These are phyloP conservation scores for Solanum piurae DNA, from an alignment of 257 asterid species.

Conservation along the genomic window DNA sequence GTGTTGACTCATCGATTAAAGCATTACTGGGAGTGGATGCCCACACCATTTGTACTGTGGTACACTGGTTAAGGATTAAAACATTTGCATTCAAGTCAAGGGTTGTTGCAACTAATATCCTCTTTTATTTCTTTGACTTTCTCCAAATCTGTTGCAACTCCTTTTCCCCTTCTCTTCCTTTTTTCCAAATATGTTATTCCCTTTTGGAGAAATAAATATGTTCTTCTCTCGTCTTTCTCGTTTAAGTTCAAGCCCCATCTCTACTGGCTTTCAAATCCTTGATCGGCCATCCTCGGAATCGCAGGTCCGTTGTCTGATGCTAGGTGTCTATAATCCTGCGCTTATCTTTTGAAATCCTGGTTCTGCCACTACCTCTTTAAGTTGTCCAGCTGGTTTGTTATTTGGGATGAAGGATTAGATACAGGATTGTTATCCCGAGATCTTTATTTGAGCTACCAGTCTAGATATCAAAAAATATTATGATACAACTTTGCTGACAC, in stretches of 20 bases:
- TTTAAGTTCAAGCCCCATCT: not conserved
- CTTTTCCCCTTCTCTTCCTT: not conserved
- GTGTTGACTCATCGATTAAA: not conserved
- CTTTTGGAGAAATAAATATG: not conserved
- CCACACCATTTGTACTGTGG: not conserved
- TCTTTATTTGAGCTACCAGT: not conserved
- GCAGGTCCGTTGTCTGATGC: not conserved
- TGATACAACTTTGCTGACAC: not conserved
- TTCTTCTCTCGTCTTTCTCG: not conserved
- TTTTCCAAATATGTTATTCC: not conserved
- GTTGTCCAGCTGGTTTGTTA: not conserved
- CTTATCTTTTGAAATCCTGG: not conserved
- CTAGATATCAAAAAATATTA: not conserved
- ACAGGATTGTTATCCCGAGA: not conserved
- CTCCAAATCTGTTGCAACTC: not conserved
- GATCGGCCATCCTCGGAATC: not conserved
- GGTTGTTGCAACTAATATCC: not conserved
- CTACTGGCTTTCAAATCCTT: not conserved
- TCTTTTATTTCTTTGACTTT: not conserved
- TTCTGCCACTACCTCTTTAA: not conserved
- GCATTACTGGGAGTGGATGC: not conserved
- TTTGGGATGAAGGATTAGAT: not conserved
- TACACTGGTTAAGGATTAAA: not conserved
- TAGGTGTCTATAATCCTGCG: not conserved
- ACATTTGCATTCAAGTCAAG: not conserved